Evolutionary conservation across 495 filamentous ascomycete species (phyloP).

Genomic region (Tuber calosporum): DNA sequence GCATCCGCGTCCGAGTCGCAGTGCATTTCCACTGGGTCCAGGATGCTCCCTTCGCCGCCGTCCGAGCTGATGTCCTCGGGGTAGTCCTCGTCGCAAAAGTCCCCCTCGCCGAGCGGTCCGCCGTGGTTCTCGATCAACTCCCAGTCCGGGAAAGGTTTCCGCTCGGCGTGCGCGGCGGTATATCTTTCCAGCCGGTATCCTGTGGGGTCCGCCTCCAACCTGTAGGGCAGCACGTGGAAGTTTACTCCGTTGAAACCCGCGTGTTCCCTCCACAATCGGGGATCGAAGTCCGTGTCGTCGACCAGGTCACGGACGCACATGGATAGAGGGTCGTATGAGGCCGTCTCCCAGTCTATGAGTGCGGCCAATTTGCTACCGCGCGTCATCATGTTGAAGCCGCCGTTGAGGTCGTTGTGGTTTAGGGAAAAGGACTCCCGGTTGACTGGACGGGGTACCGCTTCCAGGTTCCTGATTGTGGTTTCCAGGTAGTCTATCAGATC

Average conservation of each 20-base stretch:
- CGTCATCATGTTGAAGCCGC: constrained; percentile 10
- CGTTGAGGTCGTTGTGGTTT: constrained; percentile 12
- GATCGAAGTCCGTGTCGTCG: neutral
- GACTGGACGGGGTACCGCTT: neutral
- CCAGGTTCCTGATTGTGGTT: neutral
- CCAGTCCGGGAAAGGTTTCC: neutral
- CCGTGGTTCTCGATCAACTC: neutral
- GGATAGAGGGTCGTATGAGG: neutral
- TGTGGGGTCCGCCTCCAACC: neutral
- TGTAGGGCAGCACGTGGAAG: neutral
- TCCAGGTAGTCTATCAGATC: neutral
- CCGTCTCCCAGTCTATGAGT: constrained; percentile 28
- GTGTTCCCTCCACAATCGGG: neutral
- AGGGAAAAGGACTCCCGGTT: neutral
- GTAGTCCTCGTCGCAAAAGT: neutral
- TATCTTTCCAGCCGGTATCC: fast-evolving
- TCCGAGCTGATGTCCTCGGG: neutral
- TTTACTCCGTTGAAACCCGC: neutral
- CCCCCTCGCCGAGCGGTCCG: neutral
- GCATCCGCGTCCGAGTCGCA: neutral
- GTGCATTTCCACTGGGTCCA: neutral
- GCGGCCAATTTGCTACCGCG: constrained; percentile 8
- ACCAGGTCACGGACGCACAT: neutral
- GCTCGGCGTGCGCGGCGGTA: neutral
- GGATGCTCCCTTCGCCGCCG: neutral